Evolutionary conservation across 2,329 filamentous ascomycete genomes (phyloP).

Genomic region (Acrocalymma vagum): DNA sequence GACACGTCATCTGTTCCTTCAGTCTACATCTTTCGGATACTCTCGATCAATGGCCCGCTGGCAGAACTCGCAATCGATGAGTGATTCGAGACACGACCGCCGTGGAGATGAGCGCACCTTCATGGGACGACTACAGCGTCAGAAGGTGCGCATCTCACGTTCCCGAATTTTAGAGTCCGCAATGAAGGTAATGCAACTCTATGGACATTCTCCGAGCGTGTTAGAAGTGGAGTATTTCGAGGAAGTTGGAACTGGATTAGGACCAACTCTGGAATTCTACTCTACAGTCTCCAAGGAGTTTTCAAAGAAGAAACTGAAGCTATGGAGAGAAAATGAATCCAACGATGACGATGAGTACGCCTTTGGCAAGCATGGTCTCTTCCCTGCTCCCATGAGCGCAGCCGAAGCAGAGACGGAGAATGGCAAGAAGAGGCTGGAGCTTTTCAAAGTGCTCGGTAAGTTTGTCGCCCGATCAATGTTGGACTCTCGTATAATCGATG

Average conservation of each 20-base stretch:
- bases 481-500: constrained; percentile 95
- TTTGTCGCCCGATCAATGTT: constrained; percentile 99
- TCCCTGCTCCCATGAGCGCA: constrained; percentile 88
- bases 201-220: constrained; percentile 94
- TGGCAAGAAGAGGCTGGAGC: constrained; percentile 84
- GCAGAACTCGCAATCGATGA: constrained; percentile 88
- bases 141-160: constrained; percentile 97
- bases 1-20: constrained; percentile 93
- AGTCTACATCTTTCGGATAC: constrained; percentile 98
- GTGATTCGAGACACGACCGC: constrained; percentile 82
- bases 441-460: constrained; percentile 94
- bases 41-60: constrained; percentile 96
- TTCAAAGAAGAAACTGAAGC: constrained; percentile 93
- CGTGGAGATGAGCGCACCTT: constrained; percentile 89
- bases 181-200: constrained; percentile 98
- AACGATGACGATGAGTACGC: constrained; percentile 80
- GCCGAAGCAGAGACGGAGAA: constrained; percentile 77
- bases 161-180: constrained; percentile 96
- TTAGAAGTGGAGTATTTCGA: constrained; percentile 99
- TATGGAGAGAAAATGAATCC: constrained; percentile 92
- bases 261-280: constrained; percentile 96
- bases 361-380: constrained; percentile 83
- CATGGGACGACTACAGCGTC: constrained; percentile 87
- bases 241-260: constrained; percentile 94
- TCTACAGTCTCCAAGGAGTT: constrained; percentile 97